Percentiles rank a stretch among this genome's conserved stretches.
These are phyloP conservation scores for Fusarium drepaniforme DNA, from an alignment of 2,329 filamentous ascomycete species.

Conservation along the genomic window DNA sequence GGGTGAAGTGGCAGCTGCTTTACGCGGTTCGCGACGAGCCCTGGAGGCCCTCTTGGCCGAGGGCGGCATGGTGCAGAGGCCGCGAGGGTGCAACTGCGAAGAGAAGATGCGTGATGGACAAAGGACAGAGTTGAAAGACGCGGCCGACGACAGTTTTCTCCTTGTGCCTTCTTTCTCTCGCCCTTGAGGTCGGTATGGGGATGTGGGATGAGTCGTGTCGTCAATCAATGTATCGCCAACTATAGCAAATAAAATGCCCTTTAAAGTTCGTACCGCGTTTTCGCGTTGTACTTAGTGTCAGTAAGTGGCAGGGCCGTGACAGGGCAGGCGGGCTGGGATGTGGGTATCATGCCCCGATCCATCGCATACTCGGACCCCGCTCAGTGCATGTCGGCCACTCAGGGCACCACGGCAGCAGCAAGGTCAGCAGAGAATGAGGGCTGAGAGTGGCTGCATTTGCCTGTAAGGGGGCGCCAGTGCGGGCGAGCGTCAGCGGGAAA, in stretches of 20 bases:
- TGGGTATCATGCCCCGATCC: slow-evolving; percentile 33
- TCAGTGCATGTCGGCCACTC: slow-evolving; percentile 24
- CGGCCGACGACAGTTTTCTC: neutral
- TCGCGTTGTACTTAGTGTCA: slow-evolving; percentile 48
- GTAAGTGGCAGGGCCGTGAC: slow-evolving; percentile 43
- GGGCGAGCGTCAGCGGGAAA: slow-evolving; percentile 20
- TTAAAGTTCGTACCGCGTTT: slow-evolving; percentile 49
- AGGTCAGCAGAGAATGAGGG: slow-evolving; percentile 20
- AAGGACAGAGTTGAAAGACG: neutral
- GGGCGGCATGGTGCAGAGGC: slow-evolving; percentile 49
- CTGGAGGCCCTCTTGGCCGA: slow-evolving; percentile 54
- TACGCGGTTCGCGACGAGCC: slow-evolving; percentile 54
- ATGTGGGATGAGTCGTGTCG: slow-evolving; percentile 39
- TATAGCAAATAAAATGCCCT: slow-evolving; percentile 42
- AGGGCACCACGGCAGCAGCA: neutral
- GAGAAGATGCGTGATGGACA: slow-evolving; percentile 1
- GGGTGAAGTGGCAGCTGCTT: slow-evolving; percentile 49
- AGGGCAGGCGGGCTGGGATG: slow-evolving; percentile 30
- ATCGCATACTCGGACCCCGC: slow-evolving; percentile 36
- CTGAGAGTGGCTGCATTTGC: slow-evolving; percentile 24
- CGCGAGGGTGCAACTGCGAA: slow-evolving; percentile 11
- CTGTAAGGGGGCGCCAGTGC: slow-evolving; percentile 38
- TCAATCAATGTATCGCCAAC: slow-evolving; percentile 36
- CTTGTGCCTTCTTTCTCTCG: neutral
- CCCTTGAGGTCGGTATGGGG: slow-evolving; percentile 23